Conservation (phyloP, 1,139 yeast genomes). For the Yamadazyma epiphylla region DNA sequence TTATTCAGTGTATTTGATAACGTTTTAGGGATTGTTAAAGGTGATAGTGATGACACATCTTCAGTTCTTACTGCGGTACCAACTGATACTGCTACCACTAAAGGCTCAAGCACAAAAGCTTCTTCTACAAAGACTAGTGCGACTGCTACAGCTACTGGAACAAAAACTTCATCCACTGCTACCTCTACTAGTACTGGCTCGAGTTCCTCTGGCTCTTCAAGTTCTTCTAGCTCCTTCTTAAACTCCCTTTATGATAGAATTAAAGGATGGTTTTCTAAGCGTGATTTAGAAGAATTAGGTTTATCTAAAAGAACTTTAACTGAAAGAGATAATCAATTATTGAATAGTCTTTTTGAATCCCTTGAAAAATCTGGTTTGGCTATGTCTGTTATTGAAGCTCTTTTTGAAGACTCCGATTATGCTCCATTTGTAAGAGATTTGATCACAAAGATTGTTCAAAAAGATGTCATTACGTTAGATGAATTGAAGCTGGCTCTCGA, state of each 20-base stretch:
- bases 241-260: conserved; percentile 4
- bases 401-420: conserved; percentile 11
- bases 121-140: conserved; percentile 2
- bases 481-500: conserved; percentile 14
- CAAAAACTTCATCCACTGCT: conserved; percentile 4
- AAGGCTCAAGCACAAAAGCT: not conserved
- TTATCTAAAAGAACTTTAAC: conserved; percentile 5
- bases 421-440: conserved; percentile 19
- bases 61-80: conserved; percentile 3
- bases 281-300: conserved; percentile 8
- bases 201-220: conserved; percentile 4
- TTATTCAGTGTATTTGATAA: conserved; percentile 8
- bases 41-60: conserved; percentile 14
- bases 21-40: conserved; percentile 11
- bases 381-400: conserved; percentile 17
- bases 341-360: conserved; percentile 21
- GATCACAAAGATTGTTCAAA: conserved; percentile 14
- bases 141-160: not conserved
- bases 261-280: conserved; percentile 12
- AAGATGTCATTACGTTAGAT: conserved; percentile 14
- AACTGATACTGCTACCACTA: conserved; percentile 2
- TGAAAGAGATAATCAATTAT: conserved; percentile 22
- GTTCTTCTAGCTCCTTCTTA: conserved; percentile 5
- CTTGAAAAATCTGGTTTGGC: conserved; percentile 31
- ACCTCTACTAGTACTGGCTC: conserved; percentile 4